Conservation (phyloP, 805 yeast species). For the Wickerhamiella allomyrinae region DNA sequence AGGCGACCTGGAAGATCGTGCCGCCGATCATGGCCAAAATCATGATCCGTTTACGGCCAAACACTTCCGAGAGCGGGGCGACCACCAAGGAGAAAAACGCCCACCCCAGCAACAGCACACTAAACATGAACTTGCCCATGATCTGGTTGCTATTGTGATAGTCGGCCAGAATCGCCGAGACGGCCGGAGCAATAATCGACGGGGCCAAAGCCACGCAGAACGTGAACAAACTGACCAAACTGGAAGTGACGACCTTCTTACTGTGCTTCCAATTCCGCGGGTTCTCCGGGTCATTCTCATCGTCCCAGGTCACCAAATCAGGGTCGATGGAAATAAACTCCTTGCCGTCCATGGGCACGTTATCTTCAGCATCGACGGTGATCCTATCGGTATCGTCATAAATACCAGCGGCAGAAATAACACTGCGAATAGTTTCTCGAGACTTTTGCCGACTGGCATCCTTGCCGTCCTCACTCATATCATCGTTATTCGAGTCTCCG, state of each 20-base stretch:
- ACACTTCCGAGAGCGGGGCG: slow-evolving; percentile 55
- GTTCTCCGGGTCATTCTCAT: slow-evolving; percentile 40
- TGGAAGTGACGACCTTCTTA: slow-evolving; percentile 32
- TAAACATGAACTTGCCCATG: slow-evolving; percentile 40
- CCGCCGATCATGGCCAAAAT: slow-evolving; percentile 37
- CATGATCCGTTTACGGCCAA: slow-evolving; percentile 47
- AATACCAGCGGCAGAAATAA: background rate
- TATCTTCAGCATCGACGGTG: slow-evolving; percentile 18
- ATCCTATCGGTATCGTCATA: slow-evolving; percentile 13
- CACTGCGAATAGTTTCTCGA: background rate
- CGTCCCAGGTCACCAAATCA: slow-evolving; percentile 52
- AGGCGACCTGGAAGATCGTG: slow-evolving; percentile 31
- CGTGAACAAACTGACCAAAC: slow-evolving; percentile 39
- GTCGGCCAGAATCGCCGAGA: slow-evolving; percentile 32
- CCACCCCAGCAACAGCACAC: slow-evolving; percentile 53
- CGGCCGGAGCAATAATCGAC: slow-evolving; percentile 48
- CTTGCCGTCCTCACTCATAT: no score
- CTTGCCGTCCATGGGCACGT: slow-evolving; percentile 31
- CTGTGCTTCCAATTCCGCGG: slow-evolving; percentile 48
- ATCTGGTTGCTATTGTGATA: slow-evolving; percentile 31
- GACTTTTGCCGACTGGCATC: background rate
- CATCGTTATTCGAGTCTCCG: no score
- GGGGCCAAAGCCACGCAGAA: slow-evolving; percentile 49
- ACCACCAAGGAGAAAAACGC: slow-evolving; percentile 51
- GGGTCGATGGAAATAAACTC: slow-evolving; percentile 46